Conservation (phyloP, 352 stramenopile genomes). For the Salisapilia sapeloensis region DNA sequence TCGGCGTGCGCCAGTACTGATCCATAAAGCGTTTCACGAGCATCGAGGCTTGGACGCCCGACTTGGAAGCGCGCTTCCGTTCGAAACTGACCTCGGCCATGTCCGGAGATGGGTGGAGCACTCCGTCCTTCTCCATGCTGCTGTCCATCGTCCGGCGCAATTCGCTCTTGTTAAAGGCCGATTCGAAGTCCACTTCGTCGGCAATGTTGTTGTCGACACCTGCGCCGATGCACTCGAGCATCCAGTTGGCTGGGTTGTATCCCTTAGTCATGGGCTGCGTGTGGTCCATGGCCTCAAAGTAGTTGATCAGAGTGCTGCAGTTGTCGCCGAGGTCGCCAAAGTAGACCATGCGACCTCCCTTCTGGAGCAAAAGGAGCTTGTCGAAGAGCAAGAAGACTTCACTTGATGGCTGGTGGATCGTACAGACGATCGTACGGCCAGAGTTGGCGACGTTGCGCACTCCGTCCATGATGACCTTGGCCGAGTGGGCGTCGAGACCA, state of each 20-base stretch:
- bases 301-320: constrained; percentile 24
- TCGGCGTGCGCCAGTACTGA: constrained; percentile 77
- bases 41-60: constrained; percentile 6
- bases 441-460: constrained; percentile 72
- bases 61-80: constrained; percentile 13
- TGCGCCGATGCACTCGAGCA: constrained; percentile 52
- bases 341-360: constrained; percentile 28
- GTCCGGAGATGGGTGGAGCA: constrained; percentile 4
- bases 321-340: constrained; percentile 34
- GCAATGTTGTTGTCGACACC: constrained; percentile 6
- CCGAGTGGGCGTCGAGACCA: constrained; percentile 74
- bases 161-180: constrained; percentile 14
- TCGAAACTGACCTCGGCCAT: constrained; percentile 11
- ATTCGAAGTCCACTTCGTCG: constrained; percentile 16
- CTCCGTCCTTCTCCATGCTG: constrained; percentile 5
- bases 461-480: constrained; percentile 76
- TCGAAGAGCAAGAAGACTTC: constrained; percentile 85
- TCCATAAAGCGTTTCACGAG: constrained; percentile 19
- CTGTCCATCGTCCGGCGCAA: constrained; percentile 5
- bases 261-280: constrained; percentile 25
- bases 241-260: constrained; percentile 77
- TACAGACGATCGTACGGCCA: constrained; percentile 74
- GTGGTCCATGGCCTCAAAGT: constrained; percentile 21
- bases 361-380: constrained; percentile 57
- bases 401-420: constrained; percentile 84